A percentile compares a stretch with the other conserved stretches of the same genome.
Evolutionary conservation across 2,329 filamentous ascomycete species (phyloP).

Genomic region (Grosmannia clavigera): DNA sequence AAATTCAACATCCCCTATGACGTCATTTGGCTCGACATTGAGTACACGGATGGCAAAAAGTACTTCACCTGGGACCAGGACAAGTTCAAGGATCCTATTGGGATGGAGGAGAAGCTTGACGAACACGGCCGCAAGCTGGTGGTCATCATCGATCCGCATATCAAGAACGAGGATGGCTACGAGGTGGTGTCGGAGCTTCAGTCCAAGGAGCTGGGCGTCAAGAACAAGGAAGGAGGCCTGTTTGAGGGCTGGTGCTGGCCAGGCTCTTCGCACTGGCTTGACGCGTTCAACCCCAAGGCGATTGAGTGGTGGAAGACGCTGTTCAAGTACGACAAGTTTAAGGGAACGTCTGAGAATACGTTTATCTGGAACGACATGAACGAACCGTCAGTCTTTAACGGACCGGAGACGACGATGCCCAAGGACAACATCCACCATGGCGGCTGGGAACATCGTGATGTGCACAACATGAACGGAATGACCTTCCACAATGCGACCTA

Average conservation of each 20-base stretch:
- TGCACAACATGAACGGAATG: slow-evolving; percentile 92
- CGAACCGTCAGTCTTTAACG: slow-evolving; percentile 97
- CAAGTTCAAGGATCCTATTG: slow-evolving; percentile 73
- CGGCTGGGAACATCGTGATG: slow-evolving; percentile 90
- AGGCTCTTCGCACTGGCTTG: slow-evolving; percentile 90
- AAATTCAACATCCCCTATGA: slow-evolving; percentile 93
- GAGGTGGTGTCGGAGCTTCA: slow-evolving; percentile 67
- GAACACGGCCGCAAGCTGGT: slow-evolving; percentile 81
- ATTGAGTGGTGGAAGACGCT: slow-evolving; percentile 82
- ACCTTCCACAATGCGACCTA: slow-evolving; percentile 94
- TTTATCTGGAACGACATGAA: slow-evolving; percentile 99
- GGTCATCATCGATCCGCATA: slow-evolving; percentile 91
- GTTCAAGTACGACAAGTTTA: slow-evolving; percentile 81
- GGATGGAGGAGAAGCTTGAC: slow-evolving; percentile 81
- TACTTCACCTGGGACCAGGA: slow-evolving; percentile 96
- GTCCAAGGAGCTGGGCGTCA: slow-evolving; percentile 69
- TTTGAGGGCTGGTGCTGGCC: slow-evolving; percentile 99
- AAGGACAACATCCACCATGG: slow-evolving; percentile 92
- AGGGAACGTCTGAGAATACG: slow-evolving; percentile 72
- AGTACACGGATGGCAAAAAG: slow-evolving; percentile 93
- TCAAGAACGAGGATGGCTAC: slow-evolving; percentile 82
- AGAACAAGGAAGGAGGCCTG: slow-evolving; percentile 77
- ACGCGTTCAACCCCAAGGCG: slow-evolving; percentile 88
- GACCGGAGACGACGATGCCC: slow-evolving; percentile 95
- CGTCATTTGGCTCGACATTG: slow-evolving; percentile 97